A percentile compares a stretch with the other conserved stretches of the same genome.
phyloP scores from a whole-genome alignment of 805 yeast species.

The Ogataea neopini region DNA sequence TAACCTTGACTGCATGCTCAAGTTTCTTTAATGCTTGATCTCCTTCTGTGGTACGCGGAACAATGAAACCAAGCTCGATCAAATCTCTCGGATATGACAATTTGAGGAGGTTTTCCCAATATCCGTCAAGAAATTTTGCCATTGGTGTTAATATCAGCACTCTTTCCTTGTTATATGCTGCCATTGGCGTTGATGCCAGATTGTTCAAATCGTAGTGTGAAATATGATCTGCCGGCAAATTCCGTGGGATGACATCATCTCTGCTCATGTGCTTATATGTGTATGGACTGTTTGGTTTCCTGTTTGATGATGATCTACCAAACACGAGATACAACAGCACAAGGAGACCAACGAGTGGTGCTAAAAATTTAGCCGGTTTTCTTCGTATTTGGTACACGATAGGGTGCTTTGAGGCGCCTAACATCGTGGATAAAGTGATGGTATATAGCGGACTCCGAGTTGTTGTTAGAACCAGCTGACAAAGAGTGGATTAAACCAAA shows the following conservation, averaged over 20 bases:
- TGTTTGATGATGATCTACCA: slow-evolving; percentile 32
- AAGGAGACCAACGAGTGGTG: slow-evolving; percentile 46
- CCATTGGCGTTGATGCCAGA: slow-evolving; percentile 67
- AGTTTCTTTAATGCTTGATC: slow-evolving; percentile 71
- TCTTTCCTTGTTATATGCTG: slow-evolving; percentile 75
- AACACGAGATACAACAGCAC: slow-evolving; percentile 44
- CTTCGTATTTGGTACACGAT: slow-evolving; percentile 59
- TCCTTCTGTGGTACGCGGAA: slow-evolving; percentile 82
- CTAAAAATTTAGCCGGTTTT: slow-evolving; percentile 50
- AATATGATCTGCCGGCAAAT: slow-evolving; percentile 70
- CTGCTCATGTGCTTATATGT: slow-evolving; percentile 44
- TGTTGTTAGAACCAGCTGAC: no score
- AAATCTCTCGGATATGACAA: slow-evolving; percentile 82
- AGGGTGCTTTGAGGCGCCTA: slow-evolving; percentile 21
- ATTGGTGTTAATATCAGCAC: slow-evolving; percentile 88
- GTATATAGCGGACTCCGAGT: no score
- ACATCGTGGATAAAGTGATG: background rate
- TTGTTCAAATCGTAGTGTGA: slow-evolving; percentile 83
- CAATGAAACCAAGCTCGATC: slow-evolving; percentile 86
- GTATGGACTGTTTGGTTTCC: slow-evolving; percentile 30
- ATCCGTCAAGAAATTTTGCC: slow-evolving; percentile 79
- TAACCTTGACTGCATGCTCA: slow-evolving; percentile 71
- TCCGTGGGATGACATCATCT: slow-evolving; percentile 56
- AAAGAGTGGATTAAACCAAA: no score
- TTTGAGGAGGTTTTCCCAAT: slow-evolving; percentile 81